Evolutionary conservation across 768 basidiomycete species (phyloP), one percentile per base, ranked within the genome.

Genomic region (Leccinum uliginosum): DNA sequence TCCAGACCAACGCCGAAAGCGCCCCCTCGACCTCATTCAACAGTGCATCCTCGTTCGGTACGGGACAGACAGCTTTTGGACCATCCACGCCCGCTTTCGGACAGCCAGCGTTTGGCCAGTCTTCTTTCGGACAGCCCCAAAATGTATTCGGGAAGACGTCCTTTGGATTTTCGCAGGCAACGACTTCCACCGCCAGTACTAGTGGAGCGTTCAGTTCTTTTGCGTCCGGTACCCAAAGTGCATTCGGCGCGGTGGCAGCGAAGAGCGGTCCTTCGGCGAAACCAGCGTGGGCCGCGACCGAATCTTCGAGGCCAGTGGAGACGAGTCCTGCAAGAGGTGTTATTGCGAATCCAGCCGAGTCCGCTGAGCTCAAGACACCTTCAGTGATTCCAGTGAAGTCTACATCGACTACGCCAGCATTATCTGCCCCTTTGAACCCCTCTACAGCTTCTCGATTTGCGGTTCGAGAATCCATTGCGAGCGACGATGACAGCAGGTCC

Each of bases 191-290:
- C n/a, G 30, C 55, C 17, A 50, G 62, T 17, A 30, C 51, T 9
- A 54, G 67, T 50, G 75, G 72, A 32, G 76, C 68, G 15, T 78
- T 78, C 58, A 60, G 75, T 30, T 67, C 72, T 11, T 75, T 76
- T 54, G 71, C 72, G 21, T 63, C 63, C 23, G 45, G 46, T 19
- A 47, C 61, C 3, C 66, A 72, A 43, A 67, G 65, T 8, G 64
- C 70, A 24, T 76, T 76, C 57, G 63, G 66, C 6, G 49, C 56
- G 12, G 53, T 63, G n/a, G 49, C 63, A 9, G 51, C 64, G 21
- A 66, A 66, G 27, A 62, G 23, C 19, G 40, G 49, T 43, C 23
- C 56, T 23, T 57, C 65, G n/a, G 52, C 56, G 4, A 69, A 65
- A 27, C 67, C 68, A 24, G 65, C 52, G 10, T 70, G 68, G 68